Percentiles rank a stretch among this genome's conserved stretches.
These are phyloP conservation scores for Talaromyces amestolkiae DNA, from an alignment of 2,329 filamentous ascomycete genomes.

Conservation along the genomic window DNA sequence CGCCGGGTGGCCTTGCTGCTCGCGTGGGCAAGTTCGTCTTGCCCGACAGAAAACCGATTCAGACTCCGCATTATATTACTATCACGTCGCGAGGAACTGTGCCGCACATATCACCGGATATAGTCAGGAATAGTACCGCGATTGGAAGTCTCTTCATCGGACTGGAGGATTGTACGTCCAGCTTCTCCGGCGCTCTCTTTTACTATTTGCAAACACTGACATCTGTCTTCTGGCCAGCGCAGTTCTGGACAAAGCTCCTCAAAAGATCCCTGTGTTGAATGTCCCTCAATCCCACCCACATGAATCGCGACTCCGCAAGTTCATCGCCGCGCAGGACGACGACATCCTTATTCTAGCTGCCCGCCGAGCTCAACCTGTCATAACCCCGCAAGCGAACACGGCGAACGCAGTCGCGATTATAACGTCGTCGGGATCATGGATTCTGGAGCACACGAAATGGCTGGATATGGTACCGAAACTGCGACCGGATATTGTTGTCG, in stretches of 20 bases:
- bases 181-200: neutral
- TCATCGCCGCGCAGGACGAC: constrained; percentile 68
- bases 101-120: constrained; percentile 87
- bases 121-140: constrained; percentile 62
- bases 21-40: constrained; percentile 68
- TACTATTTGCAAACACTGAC: constrained; percentile 57
- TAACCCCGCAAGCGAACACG: constrained; percentile 66
- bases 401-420: constrained; percentile 70
- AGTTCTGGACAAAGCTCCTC: constrained; percentile 61
- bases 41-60: constrained; percentile 61
- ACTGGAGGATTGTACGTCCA: constrained; percentile 81
- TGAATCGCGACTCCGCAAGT: constrained; percentile 66
- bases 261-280: constrained; percentile 53
- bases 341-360: constrained; percentile 71
- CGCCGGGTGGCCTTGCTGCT: constrained; percentile 45
- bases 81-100: constrained; percentile 79
- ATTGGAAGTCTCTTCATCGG: constrained; percentile 74
- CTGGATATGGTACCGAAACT: constrained; percentile 62
- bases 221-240: constrained; percentile 49
- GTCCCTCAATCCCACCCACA: constrained; percentile 40
- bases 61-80: constrained; percentile 80
- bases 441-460: constrained; percentile 68
- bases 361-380: constrained; percentile 72
- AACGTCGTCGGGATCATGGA: constrained; percentile 81
- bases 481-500: constrained; percentile 75